Conservation (phyloP, 495 filamentous ascomycete genomes). For the Xylaria castorea region DNA sequence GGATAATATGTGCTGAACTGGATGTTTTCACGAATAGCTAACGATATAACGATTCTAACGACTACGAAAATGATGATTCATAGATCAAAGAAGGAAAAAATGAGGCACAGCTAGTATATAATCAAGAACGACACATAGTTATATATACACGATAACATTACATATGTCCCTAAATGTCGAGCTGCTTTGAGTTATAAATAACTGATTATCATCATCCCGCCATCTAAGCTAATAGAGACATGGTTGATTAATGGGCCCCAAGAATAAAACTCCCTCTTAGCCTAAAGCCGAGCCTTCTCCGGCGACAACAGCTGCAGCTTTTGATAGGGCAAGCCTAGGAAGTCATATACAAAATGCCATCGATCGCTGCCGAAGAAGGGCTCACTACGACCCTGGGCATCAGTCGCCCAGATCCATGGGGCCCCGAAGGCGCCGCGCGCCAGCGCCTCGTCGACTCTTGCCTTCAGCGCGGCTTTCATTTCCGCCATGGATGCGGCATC, state of each 20-base stretch:
- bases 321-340: slow-evolving; percentile 47
- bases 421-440: slow-evolving; percentile 73
- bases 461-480: slow-evolving; percentile 65
- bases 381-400: slow-evolving; percentile 62
- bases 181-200: neutral
- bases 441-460: slow-evolving; percentile 64
- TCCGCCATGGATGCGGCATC: slow-evolving; percentile 51
- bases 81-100: slow-evolving; percentile 8
- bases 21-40: slow-evolving; percentile 2
- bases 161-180: neutral
- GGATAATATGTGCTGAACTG: neutral
- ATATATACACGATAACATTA: neutral
- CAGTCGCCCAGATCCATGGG: slow-evolving; percentile 78
- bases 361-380: slow-evolving; percentile 83
- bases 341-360: slow-evolving; percentile 55
- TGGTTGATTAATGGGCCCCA: neutral
- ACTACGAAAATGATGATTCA: slow-evolving; percentile 3
- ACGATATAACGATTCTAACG: slow-evolving; percentile 27
- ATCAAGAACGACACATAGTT: neutral
- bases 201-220: neutral
- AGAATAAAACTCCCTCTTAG: neutral
- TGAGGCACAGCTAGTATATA: slow-evolving; percentile 1
- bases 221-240: neutral
- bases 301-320: slow-evolving; percentile 21
- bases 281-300: slow-evolving; percentile 13